Conservation (phyloP, 108 stramenopile species). For the Stephanodiscus triporus region DNA sequence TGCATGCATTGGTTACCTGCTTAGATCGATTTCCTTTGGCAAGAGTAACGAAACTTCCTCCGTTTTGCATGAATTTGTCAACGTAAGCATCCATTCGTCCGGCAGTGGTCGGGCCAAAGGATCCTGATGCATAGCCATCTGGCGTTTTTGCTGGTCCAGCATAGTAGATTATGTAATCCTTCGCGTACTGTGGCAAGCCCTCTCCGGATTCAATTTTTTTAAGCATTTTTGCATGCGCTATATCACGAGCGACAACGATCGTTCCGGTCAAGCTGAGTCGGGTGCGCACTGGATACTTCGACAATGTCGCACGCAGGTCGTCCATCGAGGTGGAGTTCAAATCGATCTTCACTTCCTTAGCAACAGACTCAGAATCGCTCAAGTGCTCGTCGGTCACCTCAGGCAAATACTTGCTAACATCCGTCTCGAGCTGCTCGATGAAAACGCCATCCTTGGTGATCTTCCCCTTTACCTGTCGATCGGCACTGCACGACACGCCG, state of each 20-base stretch:
- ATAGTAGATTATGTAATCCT: slow-evolving; percentile 96
- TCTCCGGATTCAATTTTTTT: slow-evolving; percentile 90
- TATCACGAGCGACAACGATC: slow-evolving; percentile 95
- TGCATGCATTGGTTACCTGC: slow-evolving; percentile 93
- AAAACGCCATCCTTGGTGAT: slow-evolving; percentile 96
- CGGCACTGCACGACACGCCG: slow-evolving; percentile 96
- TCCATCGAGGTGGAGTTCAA: slow-evolving; percentile 89
- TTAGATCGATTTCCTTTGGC: slow-evolving; percentile 96
- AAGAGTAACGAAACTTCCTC: slow-evolving; percentile 91
- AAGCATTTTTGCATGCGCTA: slow-evolving; percentile 96
- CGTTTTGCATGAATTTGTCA: slow-evolving; percentile 90
- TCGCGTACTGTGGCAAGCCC: slow-evolving; percentile 94
- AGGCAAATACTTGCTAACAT: slow-evolving; percentile 92
- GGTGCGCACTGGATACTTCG: slow-evolving; percentile 85
- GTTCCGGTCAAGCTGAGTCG: slow-evolving; percentile 91
- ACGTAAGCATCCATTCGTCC: slow-evolving; percentile 98
- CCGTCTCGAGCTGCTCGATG: slow-evolving; percentile 90
- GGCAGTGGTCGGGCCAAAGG: slow-evolving; percentile 96
- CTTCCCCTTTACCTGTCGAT: slow-evolving; percentile 94
- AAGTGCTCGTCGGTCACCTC: slow-evolving; percentile 80
- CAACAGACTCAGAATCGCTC: slow-evolving; percentile 23
- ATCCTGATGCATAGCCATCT: slow-evolving; percentile 93
- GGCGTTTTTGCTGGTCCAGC: slow-evolving; percentile 98
- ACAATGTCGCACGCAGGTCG: slow-evolving; percentile 79
- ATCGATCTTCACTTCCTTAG: slow-evolving; percentile 84